These are phyloP conservation scores for Raddia guianensis DNA, from an alignment of 176 grass and related monocot genomes.

Conservation along the genomic window DNA sequence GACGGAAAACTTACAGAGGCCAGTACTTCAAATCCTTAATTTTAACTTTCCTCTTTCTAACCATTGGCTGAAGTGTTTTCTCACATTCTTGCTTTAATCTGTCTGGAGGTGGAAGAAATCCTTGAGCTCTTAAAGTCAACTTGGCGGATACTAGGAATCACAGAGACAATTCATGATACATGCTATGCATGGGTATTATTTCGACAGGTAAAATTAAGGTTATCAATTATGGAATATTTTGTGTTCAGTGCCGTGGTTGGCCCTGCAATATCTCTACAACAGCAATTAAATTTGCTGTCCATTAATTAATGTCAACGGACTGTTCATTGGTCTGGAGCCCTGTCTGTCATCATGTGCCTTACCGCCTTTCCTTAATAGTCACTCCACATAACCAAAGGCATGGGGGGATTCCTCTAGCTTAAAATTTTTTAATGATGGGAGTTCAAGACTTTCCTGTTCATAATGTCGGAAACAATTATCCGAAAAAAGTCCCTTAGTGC, in stretches of 20 bases:
- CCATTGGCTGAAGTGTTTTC: slow-evolving; percentile 30
- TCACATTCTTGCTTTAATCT: slow-evolving; percentile 41
- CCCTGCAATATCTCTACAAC: slow-evolving; percentile 26
- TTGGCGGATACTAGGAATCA: slow-evolving; percentile 93
- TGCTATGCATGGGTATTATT: slow-evolving; percentile 99
- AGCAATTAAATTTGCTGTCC: not conserved
- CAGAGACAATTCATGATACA: slow-evolving; percentile 92
- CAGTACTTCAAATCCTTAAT: slow-evolving; percentile 32
- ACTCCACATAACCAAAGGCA: slow-evolving; percentile 27
- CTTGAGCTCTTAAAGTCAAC: slow-evolving; percentile 94
- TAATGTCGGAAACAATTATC: slow-evolving; percentile 1
- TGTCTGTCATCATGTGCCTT: slow-evolving; percentile 32
- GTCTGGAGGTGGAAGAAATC: slow-evolving; percentile 96
- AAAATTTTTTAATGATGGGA: slow-evolving; percentile 7
- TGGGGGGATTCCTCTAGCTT: slow-evolving; percentile 11
- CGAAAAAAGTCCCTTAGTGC: not conserved
- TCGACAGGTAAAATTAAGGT: slow-evolving; percentile 72
- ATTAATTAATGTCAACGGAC: not conserved
- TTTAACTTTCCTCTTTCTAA: slow-evolving; percentile 24
- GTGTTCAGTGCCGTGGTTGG: not conserved
- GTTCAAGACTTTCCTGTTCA: slow-evolving; percentile 31
- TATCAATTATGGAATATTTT: slow-evolving; percentile 34
- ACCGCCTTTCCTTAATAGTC: slow-evolving; percentile 2
- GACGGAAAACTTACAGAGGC: slow-evolving; percentile 97
- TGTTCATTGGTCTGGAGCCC: not conserved